phyloP scores from a whole-genome alignment of 2,329 filamentous ascomycete species.

The Trematosphaeria pertusa region DNA sequence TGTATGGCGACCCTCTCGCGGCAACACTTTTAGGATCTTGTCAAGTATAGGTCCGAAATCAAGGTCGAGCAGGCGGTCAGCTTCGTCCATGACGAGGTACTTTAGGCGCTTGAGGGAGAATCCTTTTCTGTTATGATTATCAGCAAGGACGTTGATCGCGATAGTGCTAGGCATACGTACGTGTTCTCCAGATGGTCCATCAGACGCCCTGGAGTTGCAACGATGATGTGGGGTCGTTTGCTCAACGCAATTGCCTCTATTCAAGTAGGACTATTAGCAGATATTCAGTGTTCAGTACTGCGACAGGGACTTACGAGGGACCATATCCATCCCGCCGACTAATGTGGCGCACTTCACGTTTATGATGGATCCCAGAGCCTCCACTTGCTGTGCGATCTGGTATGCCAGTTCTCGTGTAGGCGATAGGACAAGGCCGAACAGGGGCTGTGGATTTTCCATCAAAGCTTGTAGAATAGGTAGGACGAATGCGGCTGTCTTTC shows the following conservation, averaged over 20 bases:
- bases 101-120: constrained; percentile 84
- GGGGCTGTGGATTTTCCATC: constrained; percentile 82
- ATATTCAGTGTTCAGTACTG: too few species aligned
- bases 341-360: constrained; percentile 86
- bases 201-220: constrained; percentile 84
- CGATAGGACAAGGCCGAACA: constrained; percentile 89
- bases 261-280: too few species aligned
- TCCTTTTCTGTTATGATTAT: too few species aligned
- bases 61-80: constrained; percentile 88
- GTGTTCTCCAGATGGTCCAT: constrained; percentile 96
- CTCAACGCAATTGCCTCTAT: constrained; percentile 87
- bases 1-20: constrained; percentile 67
- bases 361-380: constrained; percentile 85
- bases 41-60: constrained; percentile 93
- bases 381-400: constrained; percentile 88
- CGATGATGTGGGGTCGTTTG: constrained; percentile 95
- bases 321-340: constrained; percentile 95
- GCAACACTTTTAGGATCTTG: constrained; percentile 90
- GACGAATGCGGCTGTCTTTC: constrained; percentile 95
- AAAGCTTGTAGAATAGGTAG: constrained; percentile 89
- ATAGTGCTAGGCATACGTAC: too few species aligned
- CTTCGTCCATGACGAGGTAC: constrained; percentile 94
- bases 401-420: constrained; percentile 93
- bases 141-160: too few species aligned
- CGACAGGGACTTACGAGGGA: too few species aligned